These are phyloP conservation scores for Butyriboletus loyo DNA, from an alignment of 768 basidiomycete genomes.

Conservation along the genomic window DNA sequence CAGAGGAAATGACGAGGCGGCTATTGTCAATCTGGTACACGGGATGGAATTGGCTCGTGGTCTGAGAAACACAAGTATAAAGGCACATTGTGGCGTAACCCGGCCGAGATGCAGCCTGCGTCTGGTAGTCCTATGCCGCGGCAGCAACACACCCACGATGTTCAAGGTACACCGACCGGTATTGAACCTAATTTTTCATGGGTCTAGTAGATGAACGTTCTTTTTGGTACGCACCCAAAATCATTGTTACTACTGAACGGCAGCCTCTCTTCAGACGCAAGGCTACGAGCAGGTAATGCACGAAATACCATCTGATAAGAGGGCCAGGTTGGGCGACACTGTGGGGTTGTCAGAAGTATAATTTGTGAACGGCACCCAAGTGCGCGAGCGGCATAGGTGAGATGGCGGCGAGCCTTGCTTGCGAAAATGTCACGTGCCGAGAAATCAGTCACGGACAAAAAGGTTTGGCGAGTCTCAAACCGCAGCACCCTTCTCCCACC, in stretches of 20 bases:
- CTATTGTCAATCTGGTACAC: neutral
- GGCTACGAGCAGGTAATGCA: too few species aligned
- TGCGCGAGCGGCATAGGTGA: too few species aligned
- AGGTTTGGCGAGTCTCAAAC: constrained; percentile 1
- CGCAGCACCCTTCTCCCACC: neutral
- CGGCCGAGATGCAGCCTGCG: neutral
- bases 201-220: too few species aligned
- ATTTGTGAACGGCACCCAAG: too few species aligned
- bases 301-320: too few species aligned
- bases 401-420: too few species aligned
- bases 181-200: neutral
- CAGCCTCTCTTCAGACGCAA: neutral
- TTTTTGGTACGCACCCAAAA: too few species aligned
- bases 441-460: constrained; percentile 8
- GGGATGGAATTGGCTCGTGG: neutral
- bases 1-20: neutral
- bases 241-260: neutral
- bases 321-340: too few species aligned
- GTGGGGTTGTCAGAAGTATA: too few species aligned
- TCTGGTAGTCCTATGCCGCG: neutral
- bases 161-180: neutral
- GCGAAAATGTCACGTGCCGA: constrained; percentile 31
- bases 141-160: neutral
- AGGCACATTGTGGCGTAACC: too few species aligned
- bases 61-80: too few species aligned